These are phyloP conservation scores for Ramaria rubella DNA, from an alignment of 768 basidiomycete genomes.

Conservation along the genomic window DNA sequence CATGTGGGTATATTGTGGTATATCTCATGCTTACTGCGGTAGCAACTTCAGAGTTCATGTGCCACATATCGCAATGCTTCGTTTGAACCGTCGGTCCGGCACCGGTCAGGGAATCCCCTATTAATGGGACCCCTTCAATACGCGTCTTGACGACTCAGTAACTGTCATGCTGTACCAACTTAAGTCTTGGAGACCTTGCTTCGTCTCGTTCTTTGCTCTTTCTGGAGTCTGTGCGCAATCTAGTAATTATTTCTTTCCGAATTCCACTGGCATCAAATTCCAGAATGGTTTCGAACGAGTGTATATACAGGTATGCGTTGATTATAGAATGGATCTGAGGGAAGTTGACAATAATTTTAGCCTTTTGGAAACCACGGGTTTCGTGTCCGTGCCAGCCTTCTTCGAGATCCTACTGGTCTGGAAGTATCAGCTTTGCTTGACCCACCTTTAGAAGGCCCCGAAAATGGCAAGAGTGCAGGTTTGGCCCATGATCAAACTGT, in stretches of 20 bases:
- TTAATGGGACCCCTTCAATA: neutral
- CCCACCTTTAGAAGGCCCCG: slow-evolving; percentile 32
- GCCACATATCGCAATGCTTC: neutral
- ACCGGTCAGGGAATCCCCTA: neutral
- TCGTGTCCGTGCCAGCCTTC: slow-evolving; percentile 30
- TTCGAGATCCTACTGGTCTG: slow-evolving; percentile 30
- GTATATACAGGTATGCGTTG: slow-evolving; percentile 26
- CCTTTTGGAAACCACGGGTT: slow-evolving; percentile 33
- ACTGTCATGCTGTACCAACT: neutral
- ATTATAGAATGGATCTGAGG: neutral
- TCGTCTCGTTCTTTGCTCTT: neutral
- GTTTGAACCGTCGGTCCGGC: neutral
- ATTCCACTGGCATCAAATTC: slow-evolving; percentile 28
- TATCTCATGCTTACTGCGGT: too few species aligned
- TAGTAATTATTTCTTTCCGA: slow-evolving; percentile 1
- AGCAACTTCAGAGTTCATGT: neutral
- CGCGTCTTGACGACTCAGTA: neutral
- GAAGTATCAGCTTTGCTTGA: slow-evolving; percentile 32
- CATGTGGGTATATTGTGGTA: neutral
- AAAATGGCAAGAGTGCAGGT: slow-evolving; percentile 20
- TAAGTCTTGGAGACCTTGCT: neutral
- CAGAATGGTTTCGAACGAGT: slow-evolving; percentile 32
- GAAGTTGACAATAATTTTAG: slow-evolving; percentile 13
- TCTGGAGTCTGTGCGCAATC: neutral
- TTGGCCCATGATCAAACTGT: slow-evolving; percentile 26